Evolutionary conservation across 2,329 filamentous ascomycete genomes (phyloP), one percentile per base, ranked within the genome.

Genomic region (Diaporthe velutina): DNA sequence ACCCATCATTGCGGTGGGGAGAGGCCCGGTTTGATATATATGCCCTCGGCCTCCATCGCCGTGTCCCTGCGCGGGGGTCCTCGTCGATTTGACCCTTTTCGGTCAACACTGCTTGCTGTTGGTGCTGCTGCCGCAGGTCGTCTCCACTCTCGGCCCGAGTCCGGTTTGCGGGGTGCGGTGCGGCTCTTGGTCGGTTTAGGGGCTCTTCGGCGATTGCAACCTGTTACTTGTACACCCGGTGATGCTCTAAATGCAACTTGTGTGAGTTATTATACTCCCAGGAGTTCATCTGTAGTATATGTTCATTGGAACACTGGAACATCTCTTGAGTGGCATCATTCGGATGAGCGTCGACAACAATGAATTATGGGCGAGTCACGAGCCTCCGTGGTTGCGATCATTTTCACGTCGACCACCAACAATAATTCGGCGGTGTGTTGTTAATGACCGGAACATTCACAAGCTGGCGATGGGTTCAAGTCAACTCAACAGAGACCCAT

Each of bases 31-130:
- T 19, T 50, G 22, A 35, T 50, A 67, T 48, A 30, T 33, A 50
- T 30, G 42, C 19, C 42, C 38, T 28, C 19, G 25, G 1, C n/a
- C 2, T 52, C 38, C n/a, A 25, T 13, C 10, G 22, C 57, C 2
- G 57, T 40, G 30, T 19, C 64, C 64, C n/a, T 38, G 45, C 7
- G 33, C n/a, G 64, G 64, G 64, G 64, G 13, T 28, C 25, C 42
- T 67, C 64, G 64, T 67, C 45, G 64, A 67, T 67, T 38, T 28
- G 64, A 28, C 45, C 42, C 61, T 35, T 25, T 67, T 52, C 42
- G 28, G 30, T 67, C 64, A 17, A 52, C 45, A 67, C 9, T 35
- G 3, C 30, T 33, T 19, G 52, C 15, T 38, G 61, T 50, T 50
- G 22, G 48, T 50, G 28, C 17, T 38, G 64, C 45, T 48, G 33